Base-by-base conservation (phyloP, 2,329 filamentous ascomycete species). In the Stachybotrys elegans region DNA sequence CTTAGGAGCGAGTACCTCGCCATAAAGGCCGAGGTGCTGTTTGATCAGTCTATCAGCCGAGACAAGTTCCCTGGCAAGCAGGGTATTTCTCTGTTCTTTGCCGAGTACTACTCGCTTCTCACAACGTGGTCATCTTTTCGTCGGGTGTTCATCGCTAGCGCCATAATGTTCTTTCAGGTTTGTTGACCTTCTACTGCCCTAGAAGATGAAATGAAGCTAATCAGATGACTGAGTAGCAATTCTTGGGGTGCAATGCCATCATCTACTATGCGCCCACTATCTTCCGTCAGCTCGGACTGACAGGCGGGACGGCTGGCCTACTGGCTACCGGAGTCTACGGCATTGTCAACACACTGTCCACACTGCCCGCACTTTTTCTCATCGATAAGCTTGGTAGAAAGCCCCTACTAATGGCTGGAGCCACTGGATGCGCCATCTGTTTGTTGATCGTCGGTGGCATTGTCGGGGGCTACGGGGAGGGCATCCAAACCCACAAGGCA, bases 401-500 rank as follows among this genome's bases (percentile, higher is more conserved):
- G 43, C 77, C 81, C 48, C 67, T 86, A 22, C 72, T 86, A 46
- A 78, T 86, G 50, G 67, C 71, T 21, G 83, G 83, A 51, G 79
- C 72, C 19, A 66, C 82, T 16, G 81, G 80, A 8, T 86, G 84
- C 71, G 77, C 69, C n/a, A 53, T 78, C 5, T 84, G 71, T n/a
- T 72, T 77, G 27, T 72, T 73, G 42, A 64, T 74, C 17, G 75
- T 78, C 13, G 76, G 72, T 17, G 71, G 65, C 5, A 16, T 9
- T 11, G 35, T 19, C 35, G 35, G 69, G 6, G 65, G 58, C 2
- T 70, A 71, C 45, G 72, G 71, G 31, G 44, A 54, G 6, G 44
- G 49, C 8, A 59, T 68, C 1, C 64, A 68, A 1, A 53, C 60
- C 2, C 49, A 69, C 34, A 54, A 63, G 14, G 58, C 63, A 3